These are phyloP conservation scores for Sporothrix euskadiensis DNA, from an alignment of 2,329 filamentous ascomycete genomes.

Conservation along the genomic window DNA sequence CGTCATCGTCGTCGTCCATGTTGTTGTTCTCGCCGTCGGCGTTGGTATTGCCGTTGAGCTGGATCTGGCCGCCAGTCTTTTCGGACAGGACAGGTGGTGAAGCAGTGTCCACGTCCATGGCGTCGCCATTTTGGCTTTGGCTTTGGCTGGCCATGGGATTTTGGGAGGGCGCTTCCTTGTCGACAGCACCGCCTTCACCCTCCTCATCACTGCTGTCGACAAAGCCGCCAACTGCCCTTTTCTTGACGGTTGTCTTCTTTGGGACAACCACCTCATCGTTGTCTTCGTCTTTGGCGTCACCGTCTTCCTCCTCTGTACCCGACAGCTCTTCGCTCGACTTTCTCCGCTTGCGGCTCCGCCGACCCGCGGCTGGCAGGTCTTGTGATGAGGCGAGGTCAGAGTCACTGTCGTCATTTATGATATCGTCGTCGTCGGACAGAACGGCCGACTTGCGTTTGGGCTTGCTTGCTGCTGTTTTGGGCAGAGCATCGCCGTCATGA, in stretches of 20 bases:
- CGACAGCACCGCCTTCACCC: conserved; percentile 35
- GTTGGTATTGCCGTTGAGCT: conserved; percentile 16
- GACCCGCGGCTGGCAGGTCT: background rate
- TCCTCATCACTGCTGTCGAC: conserved; percentile 38
- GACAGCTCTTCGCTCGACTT: conserved; percentile 30
- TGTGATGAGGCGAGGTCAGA: background rate
- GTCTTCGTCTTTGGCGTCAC: conserved; percentile 11
- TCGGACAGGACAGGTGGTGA: conserved; percentile 23
- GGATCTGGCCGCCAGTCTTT: conserved; percentile 26
- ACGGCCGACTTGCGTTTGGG: conserved; percentile 35
- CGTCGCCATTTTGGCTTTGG: conserved; percentile 33
- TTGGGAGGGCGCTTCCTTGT: too few relatives aligned
- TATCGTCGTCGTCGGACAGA: conserved; percentile 31
- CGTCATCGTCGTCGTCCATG: conserved; percentile 44
- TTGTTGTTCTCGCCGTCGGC: conserved; percentile 19
- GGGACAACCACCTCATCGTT: conserved; percentile 13
- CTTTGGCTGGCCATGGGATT: conserved; percentile 20
- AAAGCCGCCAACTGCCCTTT: conserved; percentile 34
- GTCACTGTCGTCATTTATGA: background rate
- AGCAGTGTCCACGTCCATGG: conserved; percentile 41
- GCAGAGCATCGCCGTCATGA: conserved; percentile 19
- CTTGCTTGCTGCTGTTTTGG: background rate
- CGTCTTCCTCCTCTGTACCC: background rate
- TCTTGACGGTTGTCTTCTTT: background rate
- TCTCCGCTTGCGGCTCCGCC: conserved; percentile 27